A percentile compares a stretch with the other conserved stretches of the same genome.
phyloP scores from a whole-genome alignment of 495 filamentous ascomycete species.

The Penicillium tannophilum region DNA sequence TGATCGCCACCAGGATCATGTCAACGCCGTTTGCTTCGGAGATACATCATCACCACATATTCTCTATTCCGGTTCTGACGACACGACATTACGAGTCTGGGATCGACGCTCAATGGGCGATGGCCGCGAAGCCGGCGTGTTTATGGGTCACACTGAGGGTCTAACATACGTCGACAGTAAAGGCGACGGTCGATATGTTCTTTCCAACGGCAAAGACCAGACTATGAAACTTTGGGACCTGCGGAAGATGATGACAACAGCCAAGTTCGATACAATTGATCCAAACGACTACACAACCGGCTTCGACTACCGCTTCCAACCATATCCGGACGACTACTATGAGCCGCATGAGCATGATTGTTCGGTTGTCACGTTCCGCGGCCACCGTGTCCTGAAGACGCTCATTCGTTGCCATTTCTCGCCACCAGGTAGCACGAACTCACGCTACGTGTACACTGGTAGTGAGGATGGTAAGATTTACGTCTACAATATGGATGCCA shows the following conservation, averaged over 20 bases:
- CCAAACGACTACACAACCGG: constrained; percentile 59
- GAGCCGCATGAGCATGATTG: constrained; percentile 82
- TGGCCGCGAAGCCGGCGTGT: constrained; percentile 84
- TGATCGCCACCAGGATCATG: constrained; percentile 78
- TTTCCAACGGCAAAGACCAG: constrained; percentile 95
- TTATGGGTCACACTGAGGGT: constrained; percentile 92
- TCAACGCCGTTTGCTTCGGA: constrained; percentile 96
- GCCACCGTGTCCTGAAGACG: constrained; percentile 84
- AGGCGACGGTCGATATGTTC: constrained; percentile 90
- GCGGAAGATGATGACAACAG: constrained; percentile 74
- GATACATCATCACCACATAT: constrained; percentile 90
- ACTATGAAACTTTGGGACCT: constrained; percentile 98
- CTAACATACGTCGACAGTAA: constrained; percentile 96
- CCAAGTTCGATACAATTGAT: constrained; percentile 58
- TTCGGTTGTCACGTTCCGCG: constrained; percentile 89
- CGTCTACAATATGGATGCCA: constrained; percentile 93
- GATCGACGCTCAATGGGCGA: constrained; percentile 90
- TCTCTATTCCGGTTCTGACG: constrained; percentile 91
- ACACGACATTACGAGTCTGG: constrained; percentile 78
- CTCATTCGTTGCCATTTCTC: constrained; percentile 96
- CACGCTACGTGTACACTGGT: constrained; percentile 89
- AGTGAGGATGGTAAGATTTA: constrained; percentile 86
- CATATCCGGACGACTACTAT: constrained; percentile 68
- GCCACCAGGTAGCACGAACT: constrained; percentile 83
- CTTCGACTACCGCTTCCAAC: constrained; percentile 85